A percentile compares a stretch with the other conserved stretches of the same genome.
Evolutionary conservation across 768 basidiomycete species (phyloP).

Genomic region (Tricholoma flavovirens): DNA sequence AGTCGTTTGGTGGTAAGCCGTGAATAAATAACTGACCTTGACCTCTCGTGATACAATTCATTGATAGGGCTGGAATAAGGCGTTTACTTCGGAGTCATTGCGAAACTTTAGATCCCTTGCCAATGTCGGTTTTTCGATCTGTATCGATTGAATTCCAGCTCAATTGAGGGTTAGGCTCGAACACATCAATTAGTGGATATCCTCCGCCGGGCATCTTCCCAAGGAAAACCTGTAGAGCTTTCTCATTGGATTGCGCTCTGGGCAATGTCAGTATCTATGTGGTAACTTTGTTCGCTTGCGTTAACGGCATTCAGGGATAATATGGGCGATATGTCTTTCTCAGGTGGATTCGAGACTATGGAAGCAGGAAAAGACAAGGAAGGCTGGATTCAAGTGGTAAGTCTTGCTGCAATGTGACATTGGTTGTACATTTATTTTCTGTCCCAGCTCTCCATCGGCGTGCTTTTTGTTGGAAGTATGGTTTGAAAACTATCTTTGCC

Average conservation of each 20-base stretch:
- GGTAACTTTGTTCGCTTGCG: not conserved
- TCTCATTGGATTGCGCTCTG: constrained; percentile 3
- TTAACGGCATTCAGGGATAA: not conserved
- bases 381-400: constrained; percentile 2
- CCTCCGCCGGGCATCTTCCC: not conserved
- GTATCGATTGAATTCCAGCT: not conserved
- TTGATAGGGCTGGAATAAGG: constrained; percentile 2
- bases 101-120: not conserved
- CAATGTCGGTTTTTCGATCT: not conserved
- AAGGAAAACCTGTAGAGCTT: not conserved
- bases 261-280: not conserved
- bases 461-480: constrained; percentile 3
- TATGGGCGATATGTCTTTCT: constrained; percentile 4
- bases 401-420: not conserved
- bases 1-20: constrained; percentile 1
- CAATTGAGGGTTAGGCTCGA: not conserved
- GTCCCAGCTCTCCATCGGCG: not conserved
- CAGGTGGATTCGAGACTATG: constrained; percentile 1
- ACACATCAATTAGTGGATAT: constrained; percentile 1
- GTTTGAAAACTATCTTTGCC: not conserved
- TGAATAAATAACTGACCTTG: not conserved
- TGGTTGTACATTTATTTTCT: not conserved
- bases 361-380: constrained; percentile 2
- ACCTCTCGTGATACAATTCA: not conserved
- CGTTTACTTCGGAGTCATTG: not conserved